Conservation (phyloP, 2,329 filamentous ascomycete species). For the Eutypa lata region DNA sequence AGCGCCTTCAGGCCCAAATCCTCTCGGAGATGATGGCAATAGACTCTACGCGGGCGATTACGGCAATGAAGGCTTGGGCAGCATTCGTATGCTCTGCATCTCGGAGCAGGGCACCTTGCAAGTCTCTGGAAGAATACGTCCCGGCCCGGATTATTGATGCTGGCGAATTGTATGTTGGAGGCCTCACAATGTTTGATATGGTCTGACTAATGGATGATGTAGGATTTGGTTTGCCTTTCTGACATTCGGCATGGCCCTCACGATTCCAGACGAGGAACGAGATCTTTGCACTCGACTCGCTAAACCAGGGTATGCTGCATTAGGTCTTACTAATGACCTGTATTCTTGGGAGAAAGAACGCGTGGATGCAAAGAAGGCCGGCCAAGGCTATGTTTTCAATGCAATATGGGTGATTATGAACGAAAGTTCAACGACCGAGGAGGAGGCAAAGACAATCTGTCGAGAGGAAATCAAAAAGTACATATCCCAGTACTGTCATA, state of each 20-base stretch:
- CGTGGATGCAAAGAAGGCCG: constrained; percentile 22
- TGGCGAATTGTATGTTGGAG: constrained; percentile 20
- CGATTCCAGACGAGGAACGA: constrained; percentile 32
- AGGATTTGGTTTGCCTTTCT: constrained; percentile 33
- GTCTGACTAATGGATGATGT: background rate
- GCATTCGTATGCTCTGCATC: too few relatives aligned
- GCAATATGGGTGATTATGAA: constrained; percentile 38
- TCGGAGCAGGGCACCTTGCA: constrained; percentile 18
- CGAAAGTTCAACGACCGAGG: constrained; percentile 25
- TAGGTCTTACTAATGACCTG: constrained; percentile 35
- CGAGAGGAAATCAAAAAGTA: constrained; percentile 20
- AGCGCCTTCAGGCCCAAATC: constrained; percentile 1
- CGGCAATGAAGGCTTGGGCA: constrained; percentile 25
- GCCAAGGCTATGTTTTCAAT: constrained; percentile 31
- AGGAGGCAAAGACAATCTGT: constrained; percentile 25
- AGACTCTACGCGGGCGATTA: constrained; percentile 19
- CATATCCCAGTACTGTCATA: constrained; percentile 5
- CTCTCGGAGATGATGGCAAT: constrained; percentile 26
- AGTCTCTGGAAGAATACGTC: constrained; percentile 24
- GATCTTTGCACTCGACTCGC: constrained; percentile 25
- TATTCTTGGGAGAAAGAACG: constrained; percentile 35
- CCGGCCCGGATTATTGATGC: constrained; percentile 24
- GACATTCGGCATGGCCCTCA: constrained; percentile 35
- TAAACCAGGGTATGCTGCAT: constrained; percentile 24
- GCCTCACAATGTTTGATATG: too few relatives aligned